phyloP scores from a whole-genome alignment of 768 basidiomycete species.

The Russula compacta region DNA sequence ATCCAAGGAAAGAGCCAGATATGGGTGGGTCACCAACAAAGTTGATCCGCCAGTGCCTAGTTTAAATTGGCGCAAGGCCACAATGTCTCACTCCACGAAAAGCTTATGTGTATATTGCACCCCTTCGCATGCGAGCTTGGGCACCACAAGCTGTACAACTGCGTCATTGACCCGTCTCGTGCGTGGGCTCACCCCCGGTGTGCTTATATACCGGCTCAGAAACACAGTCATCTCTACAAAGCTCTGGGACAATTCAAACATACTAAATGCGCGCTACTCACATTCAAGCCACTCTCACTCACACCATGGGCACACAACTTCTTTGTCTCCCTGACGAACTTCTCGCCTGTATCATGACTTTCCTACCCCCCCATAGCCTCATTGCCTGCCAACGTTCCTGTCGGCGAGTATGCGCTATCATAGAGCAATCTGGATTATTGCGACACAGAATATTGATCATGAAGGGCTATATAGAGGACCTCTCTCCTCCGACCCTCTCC shows the following conservation, averaged over 20 bases:
- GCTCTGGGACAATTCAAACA: not conserved
- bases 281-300: not conserved
- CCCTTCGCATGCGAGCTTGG: too few species aligned
- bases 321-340: constrained; percentile 7
- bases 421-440: not conserved
- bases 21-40: too few species aligned
- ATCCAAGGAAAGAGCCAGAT: too few species aligned
- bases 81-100: too few species aligned
- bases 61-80: too few species aligned
- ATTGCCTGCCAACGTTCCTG: constrained; percentile 1
- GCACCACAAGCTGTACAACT: not conserved
- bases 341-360: not conserved
- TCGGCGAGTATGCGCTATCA: not conserved
- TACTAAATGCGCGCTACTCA: not conserved
- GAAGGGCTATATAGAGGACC: not conserved
- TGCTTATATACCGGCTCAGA: not conserved
- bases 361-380: not conserved
- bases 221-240: not conserved
- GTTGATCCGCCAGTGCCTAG: too few species aligned
- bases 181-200: not conserved
- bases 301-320: not conserved
- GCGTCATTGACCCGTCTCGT: not conserved
- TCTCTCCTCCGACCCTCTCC: not conserved
- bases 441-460: not conserved
- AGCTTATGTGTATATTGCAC: too few species aligned